Evolutionary conservation across 371 early-diverging fungal genomes (phyloP), one percentile per base, ranked within the genome.

Genomic region (Mortierella sp.): DNA sequence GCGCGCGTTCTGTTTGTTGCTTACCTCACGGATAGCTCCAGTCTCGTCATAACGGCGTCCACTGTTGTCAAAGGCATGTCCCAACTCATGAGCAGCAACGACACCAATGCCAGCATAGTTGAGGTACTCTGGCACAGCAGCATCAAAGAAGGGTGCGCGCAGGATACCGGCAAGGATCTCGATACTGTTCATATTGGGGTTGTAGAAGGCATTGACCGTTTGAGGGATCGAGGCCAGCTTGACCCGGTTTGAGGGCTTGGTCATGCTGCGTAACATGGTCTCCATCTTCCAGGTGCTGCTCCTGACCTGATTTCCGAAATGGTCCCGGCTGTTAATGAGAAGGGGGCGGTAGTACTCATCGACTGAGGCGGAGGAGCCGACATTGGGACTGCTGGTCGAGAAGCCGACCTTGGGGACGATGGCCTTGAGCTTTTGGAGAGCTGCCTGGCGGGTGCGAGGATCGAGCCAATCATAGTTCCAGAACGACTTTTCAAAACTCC

Each of bases 401-500:
- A 69, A 76, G 0, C 83, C 83, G 2, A 82, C 54, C 61, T 75
- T 79, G 26, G 72, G 54, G 1, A 73, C 48, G 28, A 82, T 73
- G 21, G 79, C 72, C 69, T 82, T 75, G 37, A 78, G 69, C 59
- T 82, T 78, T 31, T 78, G 76, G 44, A 82, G 69, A 1, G 82
- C 82, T 2, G 61, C 55, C 24, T 72, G 48, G 21, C 76, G 71
- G 11, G 82, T 78, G 6, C 50, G 71, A 24, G 72, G 61, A 16
- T 78, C 79, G 53, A 78, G 75, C 76, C 83, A 78, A 77, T 79
- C 76, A 57, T 79, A 82, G 64, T 77, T 16, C 78, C 78, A 73
- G 51, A 82, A 74, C 21, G 34, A 54, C 75, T 77, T 77, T 40
- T 82, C 78, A 21, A 79, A 79, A 14, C 59, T 76, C 72, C 71